Conservation (phyloP, 176 grass and related monocot species). For the Carex parvula region DNA sequence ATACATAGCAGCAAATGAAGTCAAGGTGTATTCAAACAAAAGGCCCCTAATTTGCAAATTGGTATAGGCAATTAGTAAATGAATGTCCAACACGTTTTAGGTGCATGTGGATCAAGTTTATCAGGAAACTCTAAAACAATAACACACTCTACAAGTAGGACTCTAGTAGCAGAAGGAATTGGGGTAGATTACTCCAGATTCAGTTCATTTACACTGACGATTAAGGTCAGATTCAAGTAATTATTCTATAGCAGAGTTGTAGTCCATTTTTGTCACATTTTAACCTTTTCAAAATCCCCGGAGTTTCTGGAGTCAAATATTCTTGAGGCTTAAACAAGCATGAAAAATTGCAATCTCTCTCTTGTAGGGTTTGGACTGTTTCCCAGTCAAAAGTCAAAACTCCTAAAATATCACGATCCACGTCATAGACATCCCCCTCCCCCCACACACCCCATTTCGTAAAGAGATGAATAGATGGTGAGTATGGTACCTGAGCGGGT, state of each 20-base stretch:
- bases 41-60: not conserved
- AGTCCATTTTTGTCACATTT: not conserved
- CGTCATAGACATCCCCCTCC: not conserved
- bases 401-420: not conserved
- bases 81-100: not conserved
- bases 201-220: not conserved
- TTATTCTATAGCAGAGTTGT: not conserved
- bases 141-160: not conserved
- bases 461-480: not conserved
- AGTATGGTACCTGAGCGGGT: conserved; percentile 7
- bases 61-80: not conserved
- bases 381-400: not conserved
- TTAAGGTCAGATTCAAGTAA: not conserved
- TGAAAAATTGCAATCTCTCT: no score
- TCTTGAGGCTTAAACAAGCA: no score
- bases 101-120: not conserved
- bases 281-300: no score
- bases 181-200: not conserved
- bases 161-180: not conserved
- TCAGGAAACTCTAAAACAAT: not conserved
- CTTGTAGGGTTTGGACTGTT: not conserved
- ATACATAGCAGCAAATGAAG: not conserved
- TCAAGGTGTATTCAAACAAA: not conserved
- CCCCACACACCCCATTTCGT: not conserved
- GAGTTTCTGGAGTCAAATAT: no score